A percentile compares a stretch with the other conserved stretches of the same genome.
Evolutionary conservation across 805 yeast genomes (phyloP).

Genomic region (Metahyphopichia silvanorum): DNA sequence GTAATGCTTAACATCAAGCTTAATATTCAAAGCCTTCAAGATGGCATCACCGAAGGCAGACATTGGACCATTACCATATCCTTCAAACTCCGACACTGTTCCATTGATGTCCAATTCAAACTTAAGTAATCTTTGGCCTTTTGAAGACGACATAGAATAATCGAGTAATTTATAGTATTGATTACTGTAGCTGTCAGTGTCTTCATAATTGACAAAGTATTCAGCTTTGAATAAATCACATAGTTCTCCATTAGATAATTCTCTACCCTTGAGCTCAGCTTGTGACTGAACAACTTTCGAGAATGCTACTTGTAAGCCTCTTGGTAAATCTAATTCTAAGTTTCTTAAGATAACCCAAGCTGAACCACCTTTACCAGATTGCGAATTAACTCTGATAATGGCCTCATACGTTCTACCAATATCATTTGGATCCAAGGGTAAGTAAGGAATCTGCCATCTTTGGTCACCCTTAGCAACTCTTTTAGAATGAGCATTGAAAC

Average conservation of each 20-base stretch:
- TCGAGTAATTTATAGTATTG: conserved; percentile 38
- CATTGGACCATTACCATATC: conserved; percentile 80
- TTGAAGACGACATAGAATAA: conserved; percentile 42
- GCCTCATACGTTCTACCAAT: conserved; percentile 90
- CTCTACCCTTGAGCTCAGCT: conserved; percentile 72
- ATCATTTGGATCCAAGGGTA: conserved; percentile 82
- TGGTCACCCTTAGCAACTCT: conserved; percentile 32
- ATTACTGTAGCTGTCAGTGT: conserved; percentile 21
- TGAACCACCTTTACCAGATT: conserved; percentile 86
- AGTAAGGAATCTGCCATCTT: conserved; percentile 73
- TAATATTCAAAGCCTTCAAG: conserved; percentile 42
- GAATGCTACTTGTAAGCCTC: conserved; percentile 75
- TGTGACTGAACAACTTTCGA: conserved; percentile 65
- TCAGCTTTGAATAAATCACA: conserved; percentile 60
- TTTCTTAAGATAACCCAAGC: conserved; percentile 80
- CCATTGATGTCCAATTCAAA: conserved; percentile 51
- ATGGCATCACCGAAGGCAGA: conserved; percentile 71
- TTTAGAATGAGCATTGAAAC: conserved; percentile 52
- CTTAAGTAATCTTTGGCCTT: conserved; percentile 39
- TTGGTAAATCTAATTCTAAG: conserved; percentile 76
- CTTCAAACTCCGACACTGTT: conserved; percentile 39
- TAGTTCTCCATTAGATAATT: conserved; percentile 62
- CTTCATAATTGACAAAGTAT: conserved; percentile 44
- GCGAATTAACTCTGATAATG: conserved; percentile 85
- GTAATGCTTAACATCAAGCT: conserved; percentile 63